Conservation (phyloP, 1,284 basidiomycete genomes). For the Prillingera fragicola region DNA sequence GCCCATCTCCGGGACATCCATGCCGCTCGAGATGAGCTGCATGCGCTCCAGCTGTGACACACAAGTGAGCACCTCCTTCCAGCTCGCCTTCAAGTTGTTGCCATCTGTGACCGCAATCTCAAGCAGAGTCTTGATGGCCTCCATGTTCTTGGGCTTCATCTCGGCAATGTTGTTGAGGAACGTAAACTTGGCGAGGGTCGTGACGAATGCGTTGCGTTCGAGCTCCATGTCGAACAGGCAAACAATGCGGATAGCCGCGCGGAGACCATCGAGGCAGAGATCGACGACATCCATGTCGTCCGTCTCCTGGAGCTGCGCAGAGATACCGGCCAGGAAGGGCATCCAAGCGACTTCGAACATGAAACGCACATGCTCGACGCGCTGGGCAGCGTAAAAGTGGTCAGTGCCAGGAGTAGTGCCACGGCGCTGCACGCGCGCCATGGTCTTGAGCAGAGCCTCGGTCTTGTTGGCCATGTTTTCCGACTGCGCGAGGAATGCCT, state of each 20-base stretch:
- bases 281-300: conserved; percentile 86
- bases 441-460: conserved; percentile 84
- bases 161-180: conserved; percentile 93
- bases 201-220: conserved; percentile 92
- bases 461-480: conserved; percentile 94
- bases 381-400: conserved; percentile 89
- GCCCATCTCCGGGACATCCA: conserved; percentile 73
- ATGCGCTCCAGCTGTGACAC: conserved; percentile 96
- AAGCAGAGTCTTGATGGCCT: conserved; percentile 87
- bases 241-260: conserved; percentile 83
- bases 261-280: conserved; percentile 90
- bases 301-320: conserved; percentile 83
- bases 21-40: conserved; percentile 85
- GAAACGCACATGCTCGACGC: conserved; percentile 87
- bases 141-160: conserved; percentile 98
- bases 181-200: conserved; percentile 95
- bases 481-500: conserved; percentile 87
- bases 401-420: conserved; percentile 59
- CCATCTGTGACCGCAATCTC: conserved; percentile 91
- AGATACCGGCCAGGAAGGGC: conserved; percentile 86
- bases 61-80: conserved; percentile 90
- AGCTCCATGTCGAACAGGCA: conserved; percentile 94
- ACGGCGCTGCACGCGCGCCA: conserved; percentile 81
- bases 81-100: conserved; percentile 88
- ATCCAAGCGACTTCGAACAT: conserved; percentile 99